These are phyloP conservation scores for Singerocomus inundabilis DNA, from an alignment of 1,284 basidiomycete genomes.

Conservation along the genomic window DNA sequence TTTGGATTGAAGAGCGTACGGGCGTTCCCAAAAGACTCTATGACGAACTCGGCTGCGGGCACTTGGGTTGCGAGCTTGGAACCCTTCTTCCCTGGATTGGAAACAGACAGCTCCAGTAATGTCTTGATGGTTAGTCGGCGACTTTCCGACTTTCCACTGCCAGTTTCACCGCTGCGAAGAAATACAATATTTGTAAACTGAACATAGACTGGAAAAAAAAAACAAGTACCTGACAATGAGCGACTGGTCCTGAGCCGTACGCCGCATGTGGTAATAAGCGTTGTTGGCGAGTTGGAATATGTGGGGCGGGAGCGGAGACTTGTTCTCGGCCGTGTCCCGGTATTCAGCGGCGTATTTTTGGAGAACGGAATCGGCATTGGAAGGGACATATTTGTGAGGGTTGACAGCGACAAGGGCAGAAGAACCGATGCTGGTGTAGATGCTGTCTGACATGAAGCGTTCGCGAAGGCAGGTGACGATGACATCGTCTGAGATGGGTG, in stretches of 20 bases:
- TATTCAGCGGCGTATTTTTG: constrained; percentile 83
- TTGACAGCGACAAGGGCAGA: constrained; percentile 80
- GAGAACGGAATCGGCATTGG: constrained; percentile 78
- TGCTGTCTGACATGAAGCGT: constrained; percentile 79
- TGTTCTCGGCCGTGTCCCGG: constrained; percentile 57
- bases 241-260: constrained; percentile 92
- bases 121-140: constrained; percentile 88
- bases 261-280: constrained; percentile 95
- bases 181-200: not conserved
- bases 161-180: constrained; percentile 77
- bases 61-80: constrained; percentile 83
- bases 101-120: constrained; percentile 84
- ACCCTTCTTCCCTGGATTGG: constrained; percentile 91
- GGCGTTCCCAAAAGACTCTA: constrained; percentile 91
- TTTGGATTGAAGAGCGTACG: constrained; percentile 90
- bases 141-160: constrained; percentile 92
- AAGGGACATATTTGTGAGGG: constrained; percentile 82
- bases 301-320: constrained; percentile 64
- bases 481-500: constrained; percentile 69
- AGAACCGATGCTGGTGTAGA: constrained; percentile 77
- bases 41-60: constrained; percentile 91
- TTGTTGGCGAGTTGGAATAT: constrained; percentile 89
- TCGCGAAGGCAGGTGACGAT: constrained; percentile 83
- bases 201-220: not conserved
- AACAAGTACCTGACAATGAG: constrained; percentile 72